These are phyloP conservation scores for Bonia amplexicaulis DNA, from an alignment of 176 grass and related monocot genomes.

Conservation along the genomic window DNA sequence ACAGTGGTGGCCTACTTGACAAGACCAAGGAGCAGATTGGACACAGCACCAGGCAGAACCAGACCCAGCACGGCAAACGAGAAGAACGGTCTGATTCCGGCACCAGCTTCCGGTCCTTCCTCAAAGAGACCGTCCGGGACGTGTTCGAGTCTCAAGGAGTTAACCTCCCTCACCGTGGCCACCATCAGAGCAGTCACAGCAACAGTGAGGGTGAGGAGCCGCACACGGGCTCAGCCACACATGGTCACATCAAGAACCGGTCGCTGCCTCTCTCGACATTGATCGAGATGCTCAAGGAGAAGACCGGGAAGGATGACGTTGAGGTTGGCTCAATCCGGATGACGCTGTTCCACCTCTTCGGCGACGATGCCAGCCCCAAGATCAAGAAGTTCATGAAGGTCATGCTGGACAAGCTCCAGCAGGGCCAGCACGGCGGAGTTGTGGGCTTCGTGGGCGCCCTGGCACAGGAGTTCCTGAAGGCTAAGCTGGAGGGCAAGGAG, in stretches of 20 bases:
- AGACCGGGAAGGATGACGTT: slow-evolving; percentile 71
- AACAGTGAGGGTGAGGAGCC: background rate
- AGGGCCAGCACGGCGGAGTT: slow-evolving; percentile 25
- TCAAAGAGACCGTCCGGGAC: slow-evolving; percentile 31
- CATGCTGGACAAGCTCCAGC: slow-evolving; percentile 50
- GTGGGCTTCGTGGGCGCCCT: slow-evolving; percentile 50
- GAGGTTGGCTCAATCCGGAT: slow-evolving; percentile 73
- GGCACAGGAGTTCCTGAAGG: slow-evolving; percentile 69
- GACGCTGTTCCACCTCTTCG: slow-evolving; percentile 72
- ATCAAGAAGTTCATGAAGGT: slow-evolving; percentile 89
- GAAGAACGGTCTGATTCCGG: slow-evolving; percentile 15
- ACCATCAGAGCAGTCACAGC: background rate
- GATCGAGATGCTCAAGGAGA: slow-evolving; percentile 66
- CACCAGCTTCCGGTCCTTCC: slow-evolving; percentile 25
- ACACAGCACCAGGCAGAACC: slow-evolving; percentile 46
- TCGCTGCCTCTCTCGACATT: slow-evolving; percentile 74
- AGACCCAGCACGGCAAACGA: slow-evolving; percentile 11
- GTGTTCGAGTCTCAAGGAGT: slow-evolving; percentile 39
- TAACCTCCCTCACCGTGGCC: slow-evolving; percentile 25
- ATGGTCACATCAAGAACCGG: slow-evolving; percentile 24
- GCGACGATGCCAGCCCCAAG: slow-evolving; percentile 81
- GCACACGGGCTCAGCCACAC: background rate
- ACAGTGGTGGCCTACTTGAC: slow-evolving; percentile 83
- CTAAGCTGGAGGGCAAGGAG: slow-evolving; percentile 48
- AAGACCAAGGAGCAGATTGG: slow-evolving; percentile 91